phyloP scores from a whole-genome alignment of 352 stramenopile species.

The Lagenidium giganteum region DNA sequence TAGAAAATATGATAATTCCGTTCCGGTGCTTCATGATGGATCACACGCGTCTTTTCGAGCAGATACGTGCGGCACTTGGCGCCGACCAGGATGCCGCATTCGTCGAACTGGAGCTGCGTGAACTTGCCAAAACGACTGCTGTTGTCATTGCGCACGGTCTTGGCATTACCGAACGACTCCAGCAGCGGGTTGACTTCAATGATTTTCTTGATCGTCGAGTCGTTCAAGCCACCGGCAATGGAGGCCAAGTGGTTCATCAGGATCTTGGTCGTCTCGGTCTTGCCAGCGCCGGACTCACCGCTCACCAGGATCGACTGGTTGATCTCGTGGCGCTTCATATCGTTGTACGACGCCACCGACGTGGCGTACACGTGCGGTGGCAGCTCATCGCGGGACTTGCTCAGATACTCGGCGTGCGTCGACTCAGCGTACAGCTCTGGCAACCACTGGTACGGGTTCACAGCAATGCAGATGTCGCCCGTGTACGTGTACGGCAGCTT shows the following conservation, averaged over 20 bases:
- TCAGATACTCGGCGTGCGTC: constrained; percentile 69
- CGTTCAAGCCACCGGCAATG: constrained; percentile 78
- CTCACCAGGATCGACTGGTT: constrained; percentile 87
- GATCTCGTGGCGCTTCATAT: constrained; percentile 58
- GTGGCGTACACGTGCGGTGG: constrained; percentile 77
- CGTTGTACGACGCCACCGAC: constrained; percentile 72
- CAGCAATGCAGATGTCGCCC: constrained; percentile 95
- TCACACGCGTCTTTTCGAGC: constrained; percentile 96
- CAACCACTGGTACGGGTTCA: constrained; percentile 96
- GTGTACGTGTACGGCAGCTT: constrained; percentile 94
- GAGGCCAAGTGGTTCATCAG: constrained; percentile 84
- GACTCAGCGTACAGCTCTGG: constrained; percentile 83
- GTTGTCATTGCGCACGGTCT: constrained; percentile 97
- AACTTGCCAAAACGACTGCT: constrained; percentile 96
- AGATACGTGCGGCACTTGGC: constrained; percentile 96
- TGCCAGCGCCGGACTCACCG: constrained; percentile 87
- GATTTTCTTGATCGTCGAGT: constrained; percentile 95
- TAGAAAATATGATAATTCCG: constrained; percentile 98
- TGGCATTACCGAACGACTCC: constrained; percentile 98
- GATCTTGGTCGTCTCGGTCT: constrained; percentile 95
- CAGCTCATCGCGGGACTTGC: constrained; percentile 68
- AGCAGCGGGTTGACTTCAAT: constrained; percentile 98
- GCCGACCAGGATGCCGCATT: constrained; percentile 77
- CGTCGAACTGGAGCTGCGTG: constrained; percentile 94
- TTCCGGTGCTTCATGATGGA: constrained; percentile 90